Percentiles rank a stretch among this genome's conserved stretches.
phyloP scores from a whole-genome alignment of 2,329 filamentous ascomycete genomes.

The Scedosporium minutisporum region DNA sequence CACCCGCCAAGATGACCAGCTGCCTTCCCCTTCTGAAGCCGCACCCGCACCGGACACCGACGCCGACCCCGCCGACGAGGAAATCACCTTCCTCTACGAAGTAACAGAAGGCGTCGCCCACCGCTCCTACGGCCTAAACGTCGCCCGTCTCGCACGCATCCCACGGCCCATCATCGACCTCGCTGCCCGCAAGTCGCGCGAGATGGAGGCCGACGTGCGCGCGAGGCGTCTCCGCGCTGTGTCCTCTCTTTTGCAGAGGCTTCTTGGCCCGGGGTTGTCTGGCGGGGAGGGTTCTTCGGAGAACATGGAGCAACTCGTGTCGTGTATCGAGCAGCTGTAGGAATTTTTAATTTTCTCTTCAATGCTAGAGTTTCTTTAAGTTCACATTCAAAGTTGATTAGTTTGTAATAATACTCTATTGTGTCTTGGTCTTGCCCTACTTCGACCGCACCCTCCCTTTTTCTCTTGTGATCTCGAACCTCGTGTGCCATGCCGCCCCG shows the following conservation, averaged over 20 bases:
- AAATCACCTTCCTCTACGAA: conserved; percentile 92
- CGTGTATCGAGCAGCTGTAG: not conserved
- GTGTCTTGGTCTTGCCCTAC: no score
- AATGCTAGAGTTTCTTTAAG: no score
- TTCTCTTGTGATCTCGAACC: no score
- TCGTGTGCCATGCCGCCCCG: no score
- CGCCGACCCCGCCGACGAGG: conserved; percentile 47
- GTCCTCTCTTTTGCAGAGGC: conserved; percentile 21
- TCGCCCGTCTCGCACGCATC: conserved; percentile 75
- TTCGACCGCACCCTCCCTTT: no score
- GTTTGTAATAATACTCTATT: no score
- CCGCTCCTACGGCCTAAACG: conserved; percentile 88
- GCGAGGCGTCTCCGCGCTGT: conserved; percentile 41
- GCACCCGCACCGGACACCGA: conserved; percentile 18
- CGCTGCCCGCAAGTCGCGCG: conserved; percentile 67
- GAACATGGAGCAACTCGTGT: conserved; percentile 50
- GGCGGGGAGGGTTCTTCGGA: conserved; percentile 15
- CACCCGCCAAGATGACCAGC: not conserved
- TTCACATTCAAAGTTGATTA: no score
- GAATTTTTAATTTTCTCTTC: not conserved
- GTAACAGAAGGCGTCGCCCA: conserved; percentile 86
- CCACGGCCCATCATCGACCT: conserved; percentile 68
- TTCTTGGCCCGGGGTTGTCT: conserved; percentile 21
- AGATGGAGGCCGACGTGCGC: conserved; percentile 67
- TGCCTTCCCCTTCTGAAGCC: not conserved